These are phyloP conservation scores for Tylopilus plumbeoviolaceoides DNA, from an alignment of 768 basidiomycete species.

Conservation along the genomic window DNA sequence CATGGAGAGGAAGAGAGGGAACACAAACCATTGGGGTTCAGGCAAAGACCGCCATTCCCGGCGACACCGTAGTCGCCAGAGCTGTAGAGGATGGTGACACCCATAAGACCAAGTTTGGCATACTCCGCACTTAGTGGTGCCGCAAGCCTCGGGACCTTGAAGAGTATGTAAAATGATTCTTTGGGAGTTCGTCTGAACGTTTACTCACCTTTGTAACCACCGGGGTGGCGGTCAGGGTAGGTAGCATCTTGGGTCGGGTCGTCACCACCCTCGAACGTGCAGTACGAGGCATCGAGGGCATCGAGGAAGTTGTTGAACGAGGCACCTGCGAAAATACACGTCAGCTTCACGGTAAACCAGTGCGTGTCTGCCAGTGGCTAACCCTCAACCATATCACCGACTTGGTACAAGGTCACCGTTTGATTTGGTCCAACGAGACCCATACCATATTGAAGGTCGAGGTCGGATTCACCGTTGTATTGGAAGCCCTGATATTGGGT, in stretches of 20 bases:
- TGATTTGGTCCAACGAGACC: slow-evolving; percentile 18
- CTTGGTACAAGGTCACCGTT: slow-evolving; percentile 30
- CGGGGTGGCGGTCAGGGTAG: no score
- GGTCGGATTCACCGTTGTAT: slow-evolving; percentile 29
- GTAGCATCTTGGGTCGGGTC: no score
- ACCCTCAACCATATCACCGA: slow-evolving; percentile 28
- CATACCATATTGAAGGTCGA: slow-evolving; percentile 33
- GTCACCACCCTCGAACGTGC: no score
- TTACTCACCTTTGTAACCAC: no score
- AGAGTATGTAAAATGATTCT: no score
- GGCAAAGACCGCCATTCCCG: slow-evolving; percentile 9
- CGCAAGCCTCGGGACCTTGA: no score
- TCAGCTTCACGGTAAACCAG: background rate
- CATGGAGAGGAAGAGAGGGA: no score
- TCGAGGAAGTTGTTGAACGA: slow-evolving; percentile 1
- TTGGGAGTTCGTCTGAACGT: no score
- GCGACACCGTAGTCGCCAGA: slow-evolving; percentile 28
- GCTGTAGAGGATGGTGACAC: slow-evolving; percentile 13
- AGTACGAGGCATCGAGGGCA: background rate
- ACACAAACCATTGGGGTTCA: no score
- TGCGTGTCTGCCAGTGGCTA: background rate
- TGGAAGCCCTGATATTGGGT: slow-evolving; percentile 21
- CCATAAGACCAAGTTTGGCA: background rate
- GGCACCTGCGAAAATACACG: slow-evolving; percentile 8
- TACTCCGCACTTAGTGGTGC: background rate